A percentile compares a stretch with the other conserved stretches of the same genome.
phyloP scores from a whole-genome alignment of 495 filamentous ascomycete species.

The Glutinoglossum americanum region DNA sequence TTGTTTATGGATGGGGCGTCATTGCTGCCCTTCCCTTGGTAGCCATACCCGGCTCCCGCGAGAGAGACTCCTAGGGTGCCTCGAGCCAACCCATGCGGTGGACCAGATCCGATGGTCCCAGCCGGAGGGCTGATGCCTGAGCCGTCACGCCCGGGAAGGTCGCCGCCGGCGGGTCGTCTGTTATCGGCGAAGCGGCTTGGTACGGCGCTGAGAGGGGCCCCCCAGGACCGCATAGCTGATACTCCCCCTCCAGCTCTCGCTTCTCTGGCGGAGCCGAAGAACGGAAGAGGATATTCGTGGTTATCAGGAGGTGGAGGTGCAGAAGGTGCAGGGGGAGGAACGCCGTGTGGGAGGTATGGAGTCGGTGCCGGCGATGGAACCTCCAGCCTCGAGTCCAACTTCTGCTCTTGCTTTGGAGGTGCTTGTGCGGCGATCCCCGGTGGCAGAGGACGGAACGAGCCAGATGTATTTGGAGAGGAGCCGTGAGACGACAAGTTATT shows the following conservation, averaged over 20 bases:
- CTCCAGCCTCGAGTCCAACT: not conserved
- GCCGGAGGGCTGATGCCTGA: not conserved
- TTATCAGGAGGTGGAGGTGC: conserved; percentile 1
- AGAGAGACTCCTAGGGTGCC: not conserved
- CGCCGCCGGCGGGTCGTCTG: not conserved
- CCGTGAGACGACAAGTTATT: not conserved
- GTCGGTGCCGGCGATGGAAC: not conserved
- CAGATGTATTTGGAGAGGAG: not conserved
- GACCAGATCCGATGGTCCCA: not conserved
- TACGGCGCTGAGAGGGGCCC: not conserved
- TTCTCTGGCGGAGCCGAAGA: not conserved
- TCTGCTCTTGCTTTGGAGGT: not conserved
- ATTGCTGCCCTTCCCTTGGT: not conserved
- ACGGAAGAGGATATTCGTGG: conserved; percentile 1
- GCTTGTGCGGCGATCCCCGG: not conserved
- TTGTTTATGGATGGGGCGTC: not conserved
- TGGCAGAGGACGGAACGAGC: not conserved
- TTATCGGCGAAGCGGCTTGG: not conserved
- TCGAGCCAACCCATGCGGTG: not conserved
- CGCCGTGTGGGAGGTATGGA: not conserved
- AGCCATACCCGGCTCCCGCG: not conserved
- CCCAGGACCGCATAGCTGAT: not conserved
- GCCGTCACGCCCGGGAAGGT: not conserved
- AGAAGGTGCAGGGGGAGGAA: conserved; percentile 1
- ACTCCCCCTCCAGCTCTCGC: not conserved